A percentile compares a stretch with the other conserved stretches of the same genome.
phyloP scores from a whole-genome alignment of 1,284 basidiomycete species.

The Tetrapyrgos nigripes region DNA sequence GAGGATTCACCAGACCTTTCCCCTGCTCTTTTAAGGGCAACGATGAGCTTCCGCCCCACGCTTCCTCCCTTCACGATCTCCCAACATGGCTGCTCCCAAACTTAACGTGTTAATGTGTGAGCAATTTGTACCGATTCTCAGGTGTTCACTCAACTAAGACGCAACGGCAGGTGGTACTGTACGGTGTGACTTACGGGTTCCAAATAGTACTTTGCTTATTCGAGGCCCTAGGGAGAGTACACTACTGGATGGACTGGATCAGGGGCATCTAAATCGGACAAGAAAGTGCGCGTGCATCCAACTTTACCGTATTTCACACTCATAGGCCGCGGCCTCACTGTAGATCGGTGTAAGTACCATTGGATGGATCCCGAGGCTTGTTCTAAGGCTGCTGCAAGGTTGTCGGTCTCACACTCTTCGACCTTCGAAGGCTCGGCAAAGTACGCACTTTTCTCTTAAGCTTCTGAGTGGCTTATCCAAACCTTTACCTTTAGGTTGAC shows the following conservation, averaged over 20 bases:
- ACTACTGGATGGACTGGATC: constrained; percentile 93
- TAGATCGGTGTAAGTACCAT: constrained; percentile 69
- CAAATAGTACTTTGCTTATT: background rate
- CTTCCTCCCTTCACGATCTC: too few relatives aligned
- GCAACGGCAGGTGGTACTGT: constrained; percentile 65
- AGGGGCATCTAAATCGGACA: constrained; percentile 93
- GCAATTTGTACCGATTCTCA: constrained; percentile 22
- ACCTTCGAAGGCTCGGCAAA: constrained; percentile 86
- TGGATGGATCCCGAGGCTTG: constrained; percentile 1
- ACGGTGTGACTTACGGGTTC: constrained; percentile 26
- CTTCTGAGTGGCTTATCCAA: background rate
- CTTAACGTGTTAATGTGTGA: constrained; percentile 80
- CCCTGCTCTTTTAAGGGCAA: background rate
- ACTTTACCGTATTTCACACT: constrained; percentile 1
- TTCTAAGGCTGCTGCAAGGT: constrained; percentile 56
- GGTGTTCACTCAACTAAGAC: constrained; percentile 10
- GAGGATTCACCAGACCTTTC: background rate
- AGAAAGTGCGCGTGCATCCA: constrained; percentile 65
- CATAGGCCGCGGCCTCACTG: too few relatives aligned
- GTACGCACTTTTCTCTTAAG: constrained; percentile 54
- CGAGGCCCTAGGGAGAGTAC: constrained; percentile 74
- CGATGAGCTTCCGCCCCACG: too few relatives aligned
- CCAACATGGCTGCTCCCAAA: too few relatives aligned
- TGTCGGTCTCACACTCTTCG: constrained; percentile 89
- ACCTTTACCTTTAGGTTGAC: constrained; percentile 53